A percentile compares a stretch with the other conserved stretches of the same genome.
phyloP scores from a whole-genome alignment of 1,284 basidiomycete genomes.

The Trichosporon sp. region DNA sequence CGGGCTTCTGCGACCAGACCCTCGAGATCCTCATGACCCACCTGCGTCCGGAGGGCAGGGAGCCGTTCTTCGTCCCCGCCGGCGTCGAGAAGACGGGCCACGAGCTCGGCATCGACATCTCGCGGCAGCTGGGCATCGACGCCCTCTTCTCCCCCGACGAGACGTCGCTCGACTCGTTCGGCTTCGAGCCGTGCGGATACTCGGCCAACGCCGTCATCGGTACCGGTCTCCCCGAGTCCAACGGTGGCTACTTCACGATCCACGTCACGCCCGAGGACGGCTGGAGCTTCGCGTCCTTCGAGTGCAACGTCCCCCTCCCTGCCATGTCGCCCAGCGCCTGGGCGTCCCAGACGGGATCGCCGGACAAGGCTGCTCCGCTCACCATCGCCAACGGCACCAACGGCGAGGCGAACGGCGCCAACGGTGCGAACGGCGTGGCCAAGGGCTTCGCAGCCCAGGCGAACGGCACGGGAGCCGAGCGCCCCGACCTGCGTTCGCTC shows the following conservation, averaged over 20 bases:
- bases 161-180: slow-evolving; percentile 87
- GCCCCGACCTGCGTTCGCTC: slow-evolving; percentile 72
- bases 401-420: not conserved
- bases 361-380: slow-evolving; percentile 3
- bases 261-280: slow-evolving; percentile 98
- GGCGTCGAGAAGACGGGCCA: slow-evolving; percentile 57
- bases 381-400: slow-evolving; percentile 39
- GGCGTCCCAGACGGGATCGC: not conserved
- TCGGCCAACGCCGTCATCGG: slow-evolving; percentile 89
- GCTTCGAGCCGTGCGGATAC: slow-evolving; percentile 95
- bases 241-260: slow-evolving; percentile 94
- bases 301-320: slow-evolving; percentile 89
- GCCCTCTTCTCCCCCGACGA: slow-evolving; percentile 75
- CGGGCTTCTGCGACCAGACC: slow-evolving; percentile 70
- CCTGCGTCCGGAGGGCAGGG: slow-evolving; percentile 73
- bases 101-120: slow-evolving; percentile 69
- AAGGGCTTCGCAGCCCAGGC: slow-evolving; percentile 6
- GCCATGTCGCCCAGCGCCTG: slow-evolving; percentile 25
- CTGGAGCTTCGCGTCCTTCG: slow-evolving; percentile 97
- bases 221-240: slow-evolving; percentile 53
- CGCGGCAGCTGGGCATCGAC: slow-evolving; percentile 76
- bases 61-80: slow-evolving; percentile 73
- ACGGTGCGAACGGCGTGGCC: not conserved
- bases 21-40: slow-evolving; percentile 99
- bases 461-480: slow-evolving; percentile 19